phyloP scores from a whole-genome alignment of 768 basidiomycete genomes.

The Leccinum fibrillosum region DNA sequence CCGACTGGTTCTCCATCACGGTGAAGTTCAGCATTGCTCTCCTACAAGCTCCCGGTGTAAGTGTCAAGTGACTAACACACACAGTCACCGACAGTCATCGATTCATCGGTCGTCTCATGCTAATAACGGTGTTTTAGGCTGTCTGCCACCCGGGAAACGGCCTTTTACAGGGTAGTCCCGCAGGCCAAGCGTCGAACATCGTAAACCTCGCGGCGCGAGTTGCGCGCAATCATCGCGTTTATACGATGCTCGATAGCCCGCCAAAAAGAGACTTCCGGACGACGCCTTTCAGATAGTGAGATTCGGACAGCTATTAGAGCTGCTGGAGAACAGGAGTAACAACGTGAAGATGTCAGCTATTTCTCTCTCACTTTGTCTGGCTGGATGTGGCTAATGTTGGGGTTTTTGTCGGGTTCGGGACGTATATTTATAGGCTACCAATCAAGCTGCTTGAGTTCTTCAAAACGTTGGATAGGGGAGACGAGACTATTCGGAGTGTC shows the following conservation, averaged over 20 bases:
- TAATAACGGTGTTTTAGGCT: slow-evolving; percentile 19
- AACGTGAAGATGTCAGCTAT: slow-evolving; percentile 31
- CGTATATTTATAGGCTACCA: slow-evolving; percentile 25
- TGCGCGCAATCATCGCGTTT: slow-evolving; percentile 31
- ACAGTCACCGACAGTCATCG: neutral
- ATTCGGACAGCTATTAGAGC: slow-evolving; percentile 31
- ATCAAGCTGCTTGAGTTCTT: slow-evolving; percentile 35
- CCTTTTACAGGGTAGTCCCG: slow-evolving; percentile 12
- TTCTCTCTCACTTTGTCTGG: too few relatives aligned
- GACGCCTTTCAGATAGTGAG: slow-evolving; percentile 29
- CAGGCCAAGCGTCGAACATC: slow-evolving; percentile 32
- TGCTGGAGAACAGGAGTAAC: slow-evolving; percentile 13
- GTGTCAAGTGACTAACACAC: slow-evolving; percentile 6
- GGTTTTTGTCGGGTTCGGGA: neutral
- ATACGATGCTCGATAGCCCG: slow-evolving; percentile 19
- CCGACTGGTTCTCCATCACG: slow-evolving; percentile 47
- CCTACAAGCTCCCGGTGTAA: slow-evolving; percentile 19
- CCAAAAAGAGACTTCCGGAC: slow-evolving; percentile 1
- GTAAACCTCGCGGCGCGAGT: slow-evolving; percentile 35
- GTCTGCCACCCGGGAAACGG: slow-evolving; percentile 29
- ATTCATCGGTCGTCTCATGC: neutral
- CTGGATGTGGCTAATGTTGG: neutral
- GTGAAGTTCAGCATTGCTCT: slow-evolving; percentile 26
- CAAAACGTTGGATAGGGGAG: slow-evolving; percentile 19
- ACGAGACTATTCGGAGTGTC: slow-evolving; percentile 1